Base-by-base conservation (phyloP, 306 rosid species). In the Medicago ruthenica region DNA sequence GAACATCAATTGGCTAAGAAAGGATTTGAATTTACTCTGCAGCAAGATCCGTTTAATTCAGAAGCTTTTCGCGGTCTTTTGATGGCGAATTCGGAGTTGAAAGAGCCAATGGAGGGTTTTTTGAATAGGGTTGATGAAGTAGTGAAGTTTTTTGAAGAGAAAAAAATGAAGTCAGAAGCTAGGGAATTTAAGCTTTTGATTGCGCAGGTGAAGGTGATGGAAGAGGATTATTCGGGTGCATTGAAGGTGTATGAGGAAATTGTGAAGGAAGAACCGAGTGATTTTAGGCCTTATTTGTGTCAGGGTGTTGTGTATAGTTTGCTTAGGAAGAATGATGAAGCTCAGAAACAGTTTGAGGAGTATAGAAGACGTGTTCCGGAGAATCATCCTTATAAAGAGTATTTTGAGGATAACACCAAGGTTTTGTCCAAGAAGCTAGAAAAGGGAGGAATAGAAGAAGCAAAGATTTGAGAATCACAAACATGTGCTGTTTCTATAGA, bases 241-340 rank as follows among this genome's bases (percentile, higher is more conserved):
- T 64, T 95, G 87, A 87, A 83, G 80, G 82, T 86, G 41, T 95
- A 92, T 76, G 84, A 90, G 64, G 92, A 92, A 70, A 90, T 95
- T 57, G 97, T 63, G 31, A 89, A 69, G 83, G 92, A 90, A 22
- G 96, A 95, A 69, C 98, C 98, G 0, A 83, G 84, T 68, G 98
- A 95, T 85, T 95, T 90, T 82, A 87, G 97, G 83, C 97, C 97
- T 17, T 88, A 90, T 73, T 61, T 95, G 68, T 89, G 99, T 88
- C 97, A 85, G 77, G 97, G 97, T 10, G 86, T 95, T n/a, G 88
- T 95, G 9, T 92, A 90, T 76, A 80, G 93, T 44, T 40, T 95
- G 85, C 83, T 92, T 67, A 87, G 75, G 70, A 92, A 84, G 84
- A 83, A 83, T 15, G 91, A 86, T 67, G 97, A 95, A 71, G 99